Percentiles rank a stretch among this genome's conserved stretches.
phyloP scores from a whole-genome alignment of 2,329 filamentous ascomycete species.

The Botrytis byssoidea region DNA sequence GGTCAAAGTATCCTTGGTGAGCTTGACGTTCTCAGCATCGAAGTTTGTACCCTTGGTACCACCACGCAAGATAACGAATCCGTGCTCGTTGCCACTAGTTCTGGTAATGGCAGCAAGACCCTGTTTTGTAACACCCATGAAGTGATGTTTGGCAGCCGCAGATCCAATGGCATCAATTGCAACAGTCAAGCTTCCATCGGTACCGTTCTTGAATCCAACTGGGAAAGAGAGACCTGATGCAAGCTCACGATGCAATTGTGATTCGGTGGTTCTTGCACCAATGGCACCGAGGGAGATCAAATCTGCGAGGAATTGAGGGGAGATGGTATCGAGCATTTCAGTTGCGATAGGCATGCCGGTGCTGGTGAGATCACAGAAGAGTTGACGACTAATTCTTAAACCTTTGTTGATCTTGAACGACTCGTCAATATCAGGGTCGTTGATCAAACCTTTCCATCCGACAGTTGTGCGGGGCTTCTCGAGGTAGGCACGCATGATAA shows the following conservation, averaged over 20 bases:
- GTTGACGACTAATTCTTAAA: conserved; percentile 82
- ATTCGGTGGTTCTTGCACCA: conserved; percentile 93
- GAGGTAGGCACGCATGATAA: conserved; percentile 98
- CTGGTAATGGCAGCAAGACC: conserved; percentile 92
- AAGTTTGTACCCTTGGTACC: conserved; percentile 93
- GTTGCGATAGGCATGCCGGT: conserved; percentile 91
- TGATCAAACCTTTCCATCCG: conserved; percentile 99
- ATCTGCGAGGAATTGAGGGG: conserved; percentile 94
- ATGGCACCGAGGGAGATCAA: conserved; percentile 94
- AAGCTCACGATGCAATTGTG: conserved; percentile 92
- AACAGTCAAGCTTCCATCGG: conserved; percentile 85
- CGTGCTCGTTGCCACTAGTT: conserved; percentile 92
- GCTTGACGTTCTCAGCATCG: conserved; percentile 78
- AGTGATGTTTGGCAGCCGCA: conserved; percentile 84
- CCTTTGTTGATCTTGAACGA: conserved; percentile 99
- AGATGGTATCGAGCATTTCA: conserved; percentile 99
- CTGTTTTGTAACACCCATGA: conserved; percentile 98
- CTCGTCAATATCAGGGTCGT: conserved; percentile 96
- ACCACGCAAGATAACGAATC: conserved; percentile 92
- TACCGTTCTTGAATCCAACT: conserved; percentile 99
- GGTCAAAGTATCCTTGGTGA: conserved; percentile 71
- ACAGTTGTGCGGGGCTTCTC: conserved; percentile 98
- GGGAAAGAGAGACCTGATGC: conserved; percentile 95
- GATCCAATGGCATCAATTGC: conserved; percentile 95
- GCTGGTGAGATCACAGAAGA: conserved; percentile 87